Evolutionary conservation across 192 early-diverging fungal genomes (phyloP).

Genomic region (Coemansia sp.): DNA sequence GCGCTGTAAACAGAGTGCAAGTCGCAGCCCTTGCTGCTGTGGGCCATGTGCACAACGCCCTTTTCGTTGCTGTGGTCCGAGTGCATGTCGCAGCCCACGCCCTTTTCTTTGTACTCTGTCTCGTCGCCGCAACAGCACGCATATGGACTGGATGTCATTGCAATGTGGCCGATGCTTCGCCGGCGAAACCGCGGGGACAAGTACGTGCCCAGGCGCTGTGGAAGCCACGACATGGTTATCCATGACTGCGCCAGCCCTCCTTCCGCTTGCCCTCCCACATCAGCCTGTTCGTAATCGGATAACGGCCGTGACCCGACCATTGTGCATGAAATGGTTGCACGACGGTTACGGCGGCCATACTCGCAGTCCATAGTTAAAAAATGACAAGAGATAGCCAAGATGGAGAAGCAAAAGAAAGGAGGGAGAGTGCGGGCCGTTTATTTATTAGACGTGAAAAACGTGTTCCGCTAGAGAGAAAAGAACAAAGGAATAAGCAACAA

Average conservation of each 20-base stretch:
- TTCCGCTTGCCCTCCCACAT: not conserved
- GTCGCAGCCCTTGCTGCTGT: not conserved
- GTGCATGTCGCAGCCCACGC: not conserved
- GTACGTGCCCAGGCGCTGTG: conserved; percentile 21
- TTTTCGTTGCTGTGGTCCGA: not conserved
- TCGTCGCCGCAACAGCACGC: conserved; percentile 3
- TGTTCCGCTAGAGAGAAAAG: not conserved
- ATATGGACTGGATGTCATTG: not conserved
- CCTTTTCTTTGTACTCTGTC: not conserved
- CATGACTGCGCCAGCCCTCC: conserved; percentile 21
- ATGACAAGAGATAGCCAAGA: not conserved
- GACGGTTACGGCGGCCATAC: conserved; percentile 1
- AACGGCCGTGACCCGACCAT: conserved; percentile 7
- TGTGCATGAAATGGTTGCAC: conserved; percentile 30
- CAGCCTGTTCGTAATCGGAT: not conserved
- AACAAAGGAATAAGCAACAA: not conserved
- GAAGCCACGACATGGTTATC: conserved; percentile 23
- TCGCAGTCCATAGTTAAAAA: not conserved
- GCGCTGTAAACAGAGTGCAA: not conserved
- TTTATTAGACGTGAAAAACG: not conserved
- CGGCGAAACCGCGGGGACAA: conserved; percentile 4
- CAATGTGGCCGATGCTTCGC: not conserved
- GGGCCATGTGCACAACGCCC: too few species aligned
- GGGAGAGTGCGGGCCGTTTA: not conserved
- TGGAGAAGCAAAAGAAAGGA: not conserved